phyloP scores from a whole-genome alignment of 2,329 filamentous ascomycete species.

The Rutstroemia sp. region DNA sequence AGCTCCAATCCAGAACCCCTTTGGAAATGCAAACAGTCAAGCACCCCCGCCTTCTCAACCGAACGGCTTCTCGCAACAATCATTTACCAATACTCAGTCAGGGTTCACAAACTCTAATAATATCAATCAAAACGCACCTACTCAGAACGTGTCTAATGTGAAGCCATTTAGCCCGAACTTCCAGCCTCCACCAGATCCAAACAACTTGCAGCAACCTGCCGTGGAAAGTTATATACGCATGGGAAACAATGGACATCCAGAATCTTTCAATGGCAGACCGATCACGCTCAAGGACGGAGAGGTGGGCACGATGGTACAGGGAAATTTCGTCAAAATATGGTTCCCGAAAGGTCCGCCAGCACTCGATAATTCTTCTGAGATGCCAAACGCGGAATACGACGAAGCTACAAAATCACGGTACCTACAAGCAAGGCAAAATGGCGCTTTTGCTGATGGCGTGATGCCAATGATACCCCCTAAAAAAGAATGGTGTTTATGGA shows the following conservation, averaged over 20 bases:
- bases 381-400: constrained; percentile 48
- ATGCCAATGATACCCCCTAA: constrained; percentile 75
- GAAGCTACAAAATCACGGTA: constrained; percentile 57
- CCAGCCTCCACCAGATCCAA: constrained; percentile 1
- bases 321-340: constrained; percentile 58
- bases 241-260: constrained; percentile 34
- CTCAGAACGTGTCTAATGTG: neutral
- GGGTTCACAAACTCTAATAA: neutral
- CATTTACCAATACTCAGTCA: neutral
- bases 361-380: constrained; percentile 57
- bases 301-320: constrained; percentile 46
- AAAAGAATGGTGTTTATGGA: constrained; percentile 66
- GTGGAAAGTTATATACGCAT: constrained; percentile 19
- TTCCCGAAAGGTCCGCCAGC: constrained; percentile 63
- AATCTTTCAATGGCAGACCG: constrained; percentile 54
- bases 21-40: neutral
- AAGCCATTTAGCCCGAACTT: constrained; percentile 6
- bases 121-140: neutral
- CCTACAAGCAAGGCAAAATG: constrained; percentile 53
- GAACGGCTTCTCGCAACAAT: neutral
- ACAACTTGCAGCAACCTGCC: constrained; percentile 10
- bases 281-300: constrained; percentile 50
- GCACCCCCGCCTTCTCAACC: neutral
- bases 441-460: constrained; percentile 59
- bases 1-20: neutral